A percentile compares a stretch with the other conserved stretches of the same genome.
Conservation (phyloP, 2,329 filamentous ascomycete species). For the Sporothrix protearum region DNA sequence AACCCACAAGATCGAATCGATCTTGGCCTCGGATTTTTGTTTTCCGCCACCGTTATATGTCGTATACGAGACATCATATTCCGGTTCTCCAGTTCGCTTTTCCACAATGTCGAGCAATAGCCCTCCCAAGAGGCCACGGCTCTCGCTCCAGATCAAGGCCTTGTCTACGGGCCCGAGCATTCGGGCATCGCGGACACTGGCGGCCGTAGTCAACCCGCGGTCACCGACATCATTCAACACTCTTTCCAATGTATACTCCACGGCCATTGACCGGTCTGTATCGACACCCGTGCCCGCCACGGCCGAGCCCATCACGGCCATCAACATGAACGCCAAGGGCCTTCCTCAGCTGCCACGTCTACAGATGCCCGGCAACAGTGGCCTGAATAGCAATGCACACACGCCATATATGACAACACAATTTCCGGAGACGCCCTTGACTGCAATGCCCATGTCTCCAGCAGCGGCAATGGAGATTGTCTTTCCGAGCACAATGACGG, state of each 20-base stretch:
- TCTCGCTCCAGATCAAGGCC: constrained; percentile 49
- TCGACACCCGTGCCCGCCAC: constrained; percentile 45
- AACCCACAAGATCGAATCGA: too few relatives aligned
- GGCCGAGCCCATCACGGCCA: constrained; percentile 35
- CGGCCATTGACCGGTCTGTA: constrained; percentile 58
- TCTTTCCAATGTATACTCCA: constrained; percentile 61
- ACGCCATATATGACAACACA: constrained; percentile 47
- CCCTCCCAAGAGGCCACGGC: constrained; percentile 50
- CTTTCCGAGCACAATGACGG: constrained; percentile 56
- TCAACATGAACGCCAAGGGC: constrained; percentile 39
- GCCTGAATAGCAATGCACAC: constrained; percentile 37
- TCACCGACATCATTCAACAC: constrained; percentile 65
- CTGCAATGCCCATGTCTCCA: constrained; percentile 50
- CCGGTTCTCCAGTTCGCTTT: too few relatives aligned
- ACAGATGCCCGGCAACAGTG: constrained; percentile 32
- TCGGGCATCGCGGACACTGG: constrained; percentile 43
- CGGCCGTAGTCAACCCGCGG: constrained; percentile 50
- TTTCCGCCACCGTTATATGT: too few relatives aligned
- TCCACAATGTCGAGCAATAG: constrained; percentile 30
- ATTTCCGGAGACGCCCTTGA: constrained; percentile 52
- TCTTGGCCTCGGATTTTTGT: not conserved
- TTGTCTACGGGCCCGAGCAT: constrained; percentile 38
- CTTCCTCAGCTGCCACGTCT: constrained; percentile 25
- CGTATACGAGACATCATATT: too few relatives aligned
- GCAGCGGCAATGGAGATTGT: constrained; percentile 43